Percentiles rank a stretch among this genome's conserved stretches.
Evolutionary conservation across 139 green algal genomes (phyloP).

Genomic region (Tetradesmus lagerheimii): DNA sequence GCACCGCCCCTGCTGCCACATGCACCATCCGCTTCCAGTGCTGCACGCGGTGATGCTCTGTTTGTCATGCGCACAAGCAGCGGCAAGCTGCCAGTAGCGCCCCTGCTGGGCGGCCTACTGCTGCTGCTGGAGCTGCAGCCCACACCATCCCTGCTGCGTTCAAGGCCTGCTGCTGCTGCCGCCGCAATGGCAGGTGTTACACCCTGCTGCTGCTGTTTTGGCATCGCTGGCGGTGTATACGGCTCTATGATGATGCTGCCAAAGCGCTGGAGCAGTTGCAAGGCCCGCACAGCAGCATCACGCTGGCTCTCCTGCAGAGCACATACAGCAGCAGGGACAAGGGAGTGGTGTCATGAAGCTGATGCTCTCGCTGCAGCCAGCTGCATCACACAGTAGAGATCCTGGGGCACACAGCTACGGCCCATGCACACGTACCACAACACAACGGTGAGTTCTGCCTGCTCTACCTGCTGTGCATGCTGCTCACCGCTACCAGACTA

Average conservation of each 20-base stretch:
- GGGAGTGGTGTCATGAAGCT: too few species aligned
- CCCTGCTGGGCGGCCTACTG: background rate
- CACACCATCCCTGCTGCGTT: background rate
- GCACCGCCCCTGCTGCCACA: background rate
- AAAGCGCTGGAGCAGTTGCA: constrained; percentile 32
- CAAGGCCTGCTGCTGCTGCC: background rate
- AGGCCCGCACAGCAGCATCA: background rate
- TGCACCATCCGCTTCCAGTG: background rate
- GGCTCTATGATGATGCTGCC: background rate
- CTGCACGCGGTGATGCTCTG: background rate
- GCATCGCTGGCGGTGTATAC: background rate
- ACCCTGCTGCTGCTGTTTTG: background rate
- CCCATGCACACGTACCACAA: too few species aligned
- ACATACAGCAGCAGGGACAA: background rate
- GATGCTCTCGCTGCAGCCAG: too few species aligned
- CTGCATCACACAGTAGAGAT: too few species aligned
- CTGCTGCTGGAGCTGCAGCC: constrained; percentile 12
- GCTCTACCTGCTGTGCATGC: too few species aligned
- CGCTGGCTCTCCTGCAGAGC: background rate
- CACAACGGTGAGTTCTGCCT: too few species aligned
- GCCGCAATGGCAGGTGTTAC: background rate
- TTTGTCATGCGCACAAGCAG: constrained; percentile 10
- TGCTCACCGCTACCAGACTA: too few species aligned
- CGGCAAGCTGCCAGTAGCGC: background rate
- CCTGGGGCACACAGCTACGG: too few species aligned